A percentile compares a stretch with the other conserved stretches of the same genome.
Conservation (phyloP, 768 basidiomycete genomes). For the Macrolepiota dolichaula region DNA sequence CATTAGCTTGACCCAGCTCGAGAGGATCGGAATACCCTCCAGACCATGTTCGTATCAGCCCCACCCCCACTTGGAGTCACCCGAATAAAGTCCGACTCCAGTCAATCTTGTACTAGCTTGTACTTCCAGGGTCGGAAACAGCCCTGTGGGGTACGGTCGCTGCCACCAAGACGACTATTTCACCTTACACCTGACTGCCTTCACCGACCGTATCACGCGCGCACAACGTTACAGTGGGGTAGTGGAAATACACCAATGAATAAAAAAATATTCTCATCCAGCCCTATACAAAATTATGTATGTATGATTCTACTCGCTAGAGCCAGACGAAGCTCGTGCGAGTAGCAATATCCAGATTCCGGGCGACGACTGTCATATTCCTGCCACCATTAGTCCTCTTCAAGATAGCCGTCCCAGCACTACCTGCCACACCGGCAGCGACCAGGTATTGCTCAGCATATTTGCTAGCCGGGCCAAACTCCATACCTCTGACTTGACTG, state of each 20-base stretch:
- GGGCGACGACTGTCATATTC: conserved; percentile 47
- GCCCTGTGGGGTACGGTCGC: too few species aligned
- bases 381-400: conserved; percentile 51
- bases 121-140: too few species aligned
- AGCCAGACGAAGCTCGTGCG: conserved; percentile 53
- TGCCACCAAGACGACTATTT: too few species aligned
- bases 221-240: too few species aligned
- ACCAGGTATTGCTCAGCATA: conserved; percentile 48
- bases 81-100: too few species aligned
- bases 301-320: conserved; percentile 3
- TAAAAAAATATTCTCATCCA: background rate
- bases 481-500: conserved; percentile 65
- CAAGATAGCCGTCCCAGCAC: conserved; percentile 55
- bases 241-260: background rate
- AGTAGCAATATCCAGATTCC: conserved; percentile 49
- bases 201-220: too few species aligned
- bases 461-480: conserved; percentile 44
- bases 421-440: conserved; percentile 50
- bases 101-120: too few species aligned
- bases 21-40: too few species aligned
- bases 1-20: too few species aligned
- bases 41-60: too few species aligned
- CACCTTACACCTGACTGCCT: too few species aligned
- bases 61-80: too few species aligned
- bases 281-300: background rate